phyloP scores from a whole-genome alignment of 352 stramenopile genomes.

The Phytophthora cryptogea region DNA sequence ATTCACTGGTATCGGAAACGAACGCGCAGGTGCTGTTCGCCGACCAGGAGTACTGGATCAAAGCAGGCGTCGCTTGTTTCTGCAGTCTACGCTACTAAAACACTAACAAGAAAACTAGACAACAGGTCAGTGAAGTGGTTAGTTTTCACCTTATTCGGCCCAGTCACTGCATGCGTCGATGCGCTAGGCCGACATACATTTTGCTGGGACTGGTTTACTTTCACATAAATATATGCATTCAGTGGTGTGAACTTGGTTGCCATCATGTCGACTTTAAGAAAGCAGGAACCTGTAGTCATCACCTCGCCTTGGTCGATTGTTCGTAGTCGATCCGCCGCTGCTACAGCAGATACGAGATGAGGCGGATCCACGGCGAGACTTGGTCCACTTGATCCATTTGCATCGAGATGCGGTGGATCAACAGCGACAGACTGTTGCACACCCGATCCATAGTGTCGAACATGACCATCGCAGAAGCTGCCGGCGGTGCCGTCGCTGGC shows the following conservation, averaged over 20 bases:
- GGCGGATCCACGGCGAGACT: slow-evolving; percentile 55
- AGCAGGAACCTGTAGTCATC: background rate
- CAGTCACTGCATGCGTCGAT: background rate
- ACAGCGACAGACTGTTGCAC: slow-evolving; percentile 62
- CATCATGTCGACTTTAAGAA: background rate
- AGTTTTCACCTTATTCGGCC: slow-evolving; percentile 18
- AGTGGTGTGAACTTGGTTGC: slow-evolving; percentile 5
- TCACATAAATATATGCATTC: slow-evolving; percentile 46
- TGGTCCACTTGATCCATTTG: slow-evolving; percentile 62
- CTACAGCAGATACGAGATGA: slow-evolving; percentile 65
- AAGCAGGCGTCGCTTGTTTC: slow-evolving; percentile 95
- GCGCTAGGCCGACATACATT: slow-evolving; percentile 6
- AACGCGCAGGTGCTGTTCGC: slow-evolving; percentile 90
- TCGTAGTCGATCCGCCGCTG: background rate
- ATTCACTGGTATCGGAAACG: slow-evolving; percentile 92
- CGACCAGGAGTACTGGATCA: slow-evolving; percentile 96
- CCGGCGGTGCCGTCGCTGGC: slow-evolving; percentile 40
- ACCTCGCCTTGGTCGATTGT: slow-evolving; percentile 2
- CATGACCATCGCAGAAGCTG: slow-evolving; percentile 44
- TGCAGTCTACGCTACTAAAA: slow-evolving; percentile 91
- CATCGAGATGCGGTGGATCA: slow-evolving; percentile 70
- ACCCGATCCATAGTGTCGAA: slow-evolving; percentile 60
- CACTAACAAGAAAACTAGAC: background rate
- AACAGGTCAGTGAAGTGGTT: slow-evolving; percentile 5
- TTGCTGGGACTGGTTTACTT: slow-evolving; percentile 16